Evolutionary conservation across 805 yeast genomes (phyloP).

Genomic region (Phaffomyces antillensis): DNA sequence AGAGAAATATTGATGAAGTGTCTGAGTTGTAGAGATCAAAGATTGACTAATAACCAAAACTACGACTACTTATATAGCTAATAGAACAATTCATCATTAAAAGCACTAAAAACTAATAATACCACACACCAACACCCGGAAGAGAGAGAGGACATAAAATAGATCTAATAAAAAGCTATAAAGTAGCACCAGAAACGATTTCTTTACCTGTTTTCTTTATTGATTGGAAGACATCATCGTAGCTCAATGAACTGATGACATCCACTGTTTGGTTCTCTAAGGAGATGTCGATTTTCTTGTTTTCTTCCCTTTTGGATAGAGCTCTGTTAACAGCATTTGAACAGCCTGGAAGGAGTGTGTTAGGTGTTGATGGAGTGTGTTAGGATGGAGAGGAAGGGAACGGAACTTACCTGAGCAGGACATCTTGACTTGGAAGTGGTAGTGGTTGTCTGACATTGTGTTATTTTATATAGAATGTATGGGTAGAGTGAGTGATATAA

Average conservation of each 20-base stretch:
- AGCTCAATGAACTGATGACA: conserved; percentile 58
- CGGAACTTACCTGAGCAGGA: conserved; percentile 54
- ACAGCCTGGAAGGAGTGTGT: conserved; percentile 48
- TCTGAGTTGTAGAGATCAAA: too few relatives aligned
- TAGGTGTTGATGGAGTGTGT: not conserved
- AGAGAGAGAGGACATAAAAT: too few relatives aligned
- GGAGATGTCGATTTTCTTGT: conserved; percentile 63
- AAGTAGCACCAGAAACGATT: conserved; percentile 55
- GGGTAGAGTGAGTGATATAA: not conserved
- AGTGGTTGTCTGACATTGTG: conserved; percentile 49
- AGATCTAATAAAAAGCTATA: not conserved
- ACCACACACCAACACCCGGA: too few relatives aligned
- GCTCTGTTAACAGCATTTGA: conserved; percentile 81
- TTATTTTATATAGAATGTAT: not conserved
- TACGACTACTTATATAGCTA: not conserved
- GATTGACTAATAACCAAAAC: too few relatives aligned
- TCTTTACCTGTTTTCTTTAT: conserved; percentile 90
- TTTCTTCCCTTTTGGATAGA: conserved; percentile 64
- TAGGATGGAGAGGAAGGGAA: not conserved
- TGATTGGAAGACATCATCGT: conserved; percentile 72
- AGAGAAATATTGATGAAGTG: too few relatives aligned
- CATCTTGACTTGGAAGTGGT: conserved; percentile 80
- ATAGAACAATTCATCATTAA: not conserved
- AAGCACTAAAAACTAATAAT: too few relatives aligned
- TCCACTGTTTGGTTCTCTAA: conserved; percentile 77